Base-by-base conservation (phyloP, 257 asterid genomes). In the Cinchona pubescens region DNA sequence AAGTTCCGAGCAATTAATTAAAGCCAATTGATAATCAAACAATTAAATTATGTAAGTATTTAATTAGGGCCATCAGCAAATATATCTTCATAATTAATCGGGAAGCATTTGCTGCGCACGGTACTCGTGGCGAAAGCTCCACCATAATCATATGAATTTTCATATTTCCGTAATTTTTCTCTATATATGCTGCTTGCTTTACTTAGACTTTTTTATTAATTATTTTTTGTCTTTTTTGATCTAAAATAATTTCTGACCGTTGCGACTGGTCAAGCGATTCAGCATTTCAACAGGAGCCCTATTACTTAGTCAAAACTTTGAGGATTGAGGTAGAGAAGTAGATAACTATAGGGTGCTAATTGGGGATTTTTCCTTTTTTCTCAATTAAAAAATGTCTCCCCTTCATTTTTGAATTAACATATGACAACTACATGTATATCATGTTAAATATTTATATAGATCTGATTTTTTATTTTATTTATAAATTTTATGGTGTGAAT, bases 101-200 rank as follows among this genome's bases (percentile, higher is more conserved):
- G 68, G 66, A 49, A 76, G 3, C 14, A 18, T 7, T 25, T 75
- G 71, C 34, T 55, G 35, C n/a, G 56, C 19, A 42, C 35, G 81
- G 65, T 68, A 65, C 56, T 62, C 84, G 86, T 84, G 88, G 81
- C 73, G 19, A n/a, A 75, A 83, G 27, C 75, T 75, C 37, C 12
- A 46, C 81, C 85, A 34, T 37, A 19, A 15, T 60, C 30, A 21
- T 29, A 30, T 53, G 14, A 53, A 18, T 23, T 60, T 60, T 61
- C 30, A 13, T 67, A 27, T 27, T 67, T 23, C 21, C 13, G 13
- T 32, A 12, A 16, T 40, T 55, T 48, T 32, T 34, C 5, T 11
- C 32, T 0, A 8, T 49, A 32, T 35, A n/a, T 53, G 48, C 65
- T 27, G n/a, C 71, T 23, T 9, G 23, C n/a, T 62, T 38, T 51